Conservation (phyloP, 2,329 filamentous ascomycete species). For the Xylaria digitata region DNA sequence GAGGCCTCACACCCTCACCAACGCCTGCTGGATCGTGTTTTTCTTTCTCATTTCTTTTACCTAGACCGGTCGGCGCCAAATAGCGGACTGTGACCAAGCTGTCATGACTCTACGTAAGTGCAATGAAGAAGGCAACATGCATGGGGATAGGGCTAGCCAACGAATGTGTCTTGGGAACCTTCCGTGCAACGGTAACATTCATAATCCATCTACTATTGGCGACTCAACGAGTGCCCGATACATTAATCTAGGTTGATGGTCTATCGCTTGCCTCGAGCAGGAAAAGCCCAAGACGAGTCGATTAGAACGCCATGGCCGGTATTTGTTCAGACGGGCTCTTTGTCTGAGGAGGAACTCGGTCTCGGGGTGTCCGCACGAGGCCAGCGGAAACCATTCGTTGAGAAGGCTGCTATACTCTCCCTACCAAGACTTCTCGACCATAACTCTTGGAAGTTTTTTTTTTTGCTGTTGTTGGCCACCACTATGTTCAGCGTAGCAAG, state of each 20-base stretch:
- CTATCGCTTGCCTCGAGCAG: conserved; percentile 5
- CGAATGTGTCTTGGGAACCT: neutral
- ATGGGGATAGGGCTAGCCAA: neutral
- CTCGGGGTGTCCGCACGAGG: conserved; percentile 24
- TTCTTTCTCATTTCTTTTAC: neutral
- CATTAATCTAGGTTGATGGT: neutral
- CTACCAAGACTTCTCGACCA: neutral
- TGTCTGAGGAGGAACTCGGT: neutral
- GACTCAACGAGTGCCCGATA: conserved; percentile 3
- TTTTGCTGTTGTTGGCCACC: conserved; percentile 19
- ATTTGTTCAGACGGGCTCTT: neutral
- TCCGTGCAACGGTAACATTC: neutral
- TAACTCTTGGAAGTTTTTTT: neutral
- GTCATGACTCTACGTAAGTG: neutral
- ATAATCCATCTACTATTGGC: neutral
- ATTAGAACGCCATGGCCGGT: neutral
- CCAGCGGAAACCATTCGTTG: conserved; percentile 1
- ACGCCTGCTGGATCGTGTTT: neutral
- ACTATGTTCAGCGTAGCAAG: conserved; percentile 25
- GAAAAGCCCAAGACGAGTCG: neutral
- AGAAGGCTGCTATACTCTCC: conserved; percentile 7
- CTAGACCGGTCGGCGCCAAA: neutral
- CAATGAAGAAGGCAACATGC: neutral
- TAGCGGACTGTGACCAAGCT: neutral
- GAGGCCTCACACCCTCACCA: neutral